phyloP scores from a whole-genome alignment of 306 rosid genomes.

The Neltuma alba region DNA sequence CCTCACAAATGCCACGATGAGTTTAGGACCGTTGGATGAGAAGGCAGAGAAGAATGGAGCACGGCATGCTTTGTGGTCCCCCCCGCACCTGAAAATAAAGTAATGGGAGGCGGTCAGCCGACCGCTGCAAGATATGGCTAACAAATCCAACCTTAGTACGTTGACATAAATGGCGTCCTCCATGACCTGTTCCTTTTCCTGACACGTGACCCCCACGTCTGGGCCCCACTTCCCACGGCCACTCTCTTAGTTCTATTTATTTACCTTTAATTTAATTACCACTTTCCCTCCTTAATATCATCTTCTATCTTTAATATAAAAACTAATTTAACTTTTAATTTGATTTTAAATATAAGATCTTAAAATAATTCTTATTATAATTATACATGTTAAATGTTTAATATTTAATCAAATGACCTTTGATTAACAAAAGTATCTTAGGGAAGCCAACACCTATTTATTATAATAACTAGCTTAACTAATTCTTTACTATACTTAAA shows the following conservation, averaged over 20 bases:
- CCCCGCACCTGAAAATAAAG: background rate
- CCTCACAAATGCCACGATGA: background rate
- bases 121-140: background rate
- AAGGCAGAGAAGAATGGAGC: background rate
- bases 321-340: too few relatives aligned
- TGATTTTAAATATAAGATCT: too few relatives aligned
- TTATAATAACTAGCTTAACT: too few relatives aligned
- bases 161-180: slow-evolving; percentile 2
- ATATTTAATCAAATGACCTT: too few relatives aligned
- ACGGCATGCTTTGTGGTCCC: background rate
- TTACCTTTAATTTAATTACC: too few relatives aligned
- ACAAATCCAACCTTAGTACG: background rate
- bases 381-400: too few relatives aligned
- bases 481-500: too few relatives aligned
- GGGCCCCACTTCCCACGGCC: background rate
- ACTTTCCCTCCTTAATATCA: too few relatives aligned
- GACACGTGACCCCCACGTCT: background rate
- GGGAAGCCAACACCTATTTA: too few relatives aligned
- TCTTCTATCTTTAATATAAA: too few relatives aligned
- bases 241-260: background rate
- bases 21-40: background rate
- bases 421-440: too few relatives aligned
- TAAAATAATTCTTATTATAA: too few relatives aligned
- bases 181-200: background rate
- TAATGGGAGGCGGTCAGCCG: background rate